phyloP scores from a whole-genome alignment of 208 protist species.

The Acanthamoeba divionensis region DNA sequence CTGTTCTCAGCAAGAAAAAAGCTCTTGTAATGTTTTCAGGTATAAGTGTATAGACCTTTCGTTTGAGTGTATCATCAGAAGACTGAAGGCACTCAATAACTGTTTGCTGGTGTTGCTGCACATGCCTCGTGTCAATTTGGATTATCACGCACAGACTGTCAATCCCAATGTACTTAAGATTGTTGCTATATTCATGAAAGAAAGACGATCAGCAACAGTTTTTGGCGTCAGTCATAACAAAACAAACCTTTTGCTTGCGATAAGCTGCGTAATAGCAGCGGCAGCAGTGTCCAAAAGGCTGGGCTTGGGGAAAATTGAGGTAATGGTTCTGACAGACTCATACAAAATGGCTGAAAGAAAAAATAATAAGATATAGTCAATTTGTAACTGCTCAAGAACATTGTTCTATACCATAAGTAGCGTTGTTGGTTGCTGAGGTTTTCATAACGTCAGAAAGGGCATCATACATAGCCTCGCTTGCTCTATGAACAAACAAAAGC shows the following conservation, averaged over 20 bases:
- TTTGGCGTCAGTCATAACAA: not conserved
- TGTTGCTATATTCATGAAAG: constrained; percentile 79
- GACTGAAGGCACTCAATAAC: constrained; percentile 93
- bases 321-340: constrained; percentile 86
- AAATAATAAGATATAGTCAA: not conserved
- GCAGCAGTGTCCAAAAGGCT: constrained; percentile 85
- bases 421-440: constrained; percentile 85
- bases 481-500: not conserved
- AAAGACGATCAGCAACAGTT: not conserved
- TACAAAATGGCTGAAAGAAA: constrained; percentile 74
- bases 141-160: constrained; percentile 90
- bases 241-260: constrained; percentile 1
- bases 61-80: constrained; percentile 90
- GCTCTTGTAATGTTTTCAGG: not conserved
- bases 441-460: constrained; percentile 86
- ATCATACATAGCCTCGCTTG: constrained; percentile 76
- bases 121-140: constrained; percentile 84
- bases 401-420: constrained; percentile 75
- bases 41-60: constrained; percentile 73
- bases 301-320: constrained; percentile 86
- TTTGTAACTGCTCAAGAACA: not conserved
- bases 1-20: not conserved
- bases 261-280: constrained; percentile 79
- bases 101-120: constrained; percentile 87
- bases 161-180: constrained; percentile 93